Base-by-base conservation (phyloP, 2,329 filamentous ascomycete genomes). In the Colletotrichum theobromicola region DNA sequence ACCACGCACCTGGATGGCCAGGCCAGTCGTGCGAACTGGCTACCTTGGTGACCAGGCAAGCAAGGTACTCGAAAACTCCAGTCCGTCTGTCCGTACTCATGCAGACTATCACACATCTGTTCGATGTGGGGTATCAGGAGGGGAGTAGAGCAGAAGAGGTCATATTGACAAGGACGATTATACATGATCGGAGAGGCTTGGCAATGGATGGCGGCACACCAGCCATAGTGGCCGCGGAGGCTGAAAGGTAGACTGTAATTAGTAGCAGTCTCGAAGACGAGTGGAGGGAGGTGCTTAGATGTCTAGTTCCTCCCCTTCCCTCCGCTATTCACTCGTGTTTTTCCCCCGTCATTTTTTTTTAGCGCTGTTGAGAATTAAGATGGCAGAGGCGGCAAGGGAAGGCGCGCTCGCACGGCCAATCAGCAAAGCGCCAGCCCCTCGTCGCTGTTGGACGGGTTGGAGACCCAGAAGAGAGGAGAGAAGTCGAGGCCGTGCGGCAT, bases 381-480 rank as follows among this genome's bases (percentile, higher is more conserved):
- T 72, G 65, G 70, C 66, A 72, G 65, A 72, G 65, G 70, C 64
- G 57, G 70, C 65, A 72, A 72, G 42, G 13, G 62, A 63, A 69
- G 57, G 32, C 65, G 58, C 42, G 53, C 63, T 18, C 57, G 58
- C 66, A 63, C 46, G 57, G 42, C 70, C 70, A 72, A 72, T 72
- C 57, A 72, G 57, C 26, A 70, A 46, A 21, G 58, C 18, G 26
- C 70, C 32, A 63, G 26, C 46, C 46, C 34, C 57, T 46, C 42
- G 30, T 34, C 30, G 12, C 26, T 30, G 30, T 26, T 37, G 61
- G 35, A 28, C 35, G 13, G 37, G 21, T 34, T n/a, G 30, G 28
- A 69, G 42, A 30, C 42, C 60, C 15, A 32, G 32, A 21, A 30
- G 46, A 37, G 13, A 24, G 61, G 26, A 67, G 55, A 42, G 62